Evolutionary conservation across 75 land plant genomes (phyloP).

Genomic region (Gnetum montanum): DNA sequence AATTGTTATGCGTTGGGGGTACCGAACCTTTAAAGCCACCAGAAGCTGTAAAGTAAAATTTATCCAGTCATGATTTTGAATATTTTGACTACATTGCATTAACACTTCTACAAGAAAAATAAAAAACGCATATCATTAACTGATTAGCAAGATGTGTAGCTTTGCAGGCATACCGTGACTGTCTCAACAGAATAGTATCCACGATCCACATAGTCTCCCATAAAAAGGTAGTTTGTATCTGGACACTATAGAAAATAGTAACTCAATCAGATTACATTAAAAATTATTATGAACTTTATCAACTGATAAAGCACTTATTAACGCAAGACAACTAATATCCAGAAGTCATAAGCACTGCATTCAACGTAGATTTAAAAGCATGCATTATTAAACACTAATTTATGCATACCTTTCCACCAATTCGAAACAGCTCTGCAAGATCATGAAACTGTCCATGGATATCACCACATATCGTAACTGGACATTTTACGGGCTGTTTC

Average conservation of each 20-base stretch:
- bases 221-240: conserved; percentile 92
- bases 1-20: conserved; percentile 82
- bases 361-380: background rate
- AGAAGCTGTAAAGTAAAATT: conserved; percentile 55
- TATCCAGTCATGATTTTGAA: too few relatives aligned
- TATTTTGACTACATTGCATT: too few relatives aligned
- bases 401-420: conserved; percentile 95
- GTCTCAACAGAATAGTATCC: conserved; percentile 99
- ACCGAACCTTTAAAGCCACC: conserved; percentile 87
- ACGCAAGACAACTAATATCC: too few relatives aligned
- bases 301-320: background rate
- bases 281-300: background rate
- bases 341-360: too few relatives aligned
- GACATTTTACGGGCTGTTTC: conserved; percentile 91
- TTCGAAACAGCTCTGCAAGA: conserved; percentile 89
- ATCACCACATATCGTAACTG: conserved; percentile 93
- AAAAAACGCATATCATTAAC: background rate
- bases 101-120: background rate
- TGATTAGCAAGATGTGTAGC: too few relatives aligned
- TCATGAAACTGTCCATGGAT: conserved; percentile 98
- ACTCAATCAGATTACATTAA: too few relatives aligned
- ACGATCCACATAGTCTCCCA: conserved; percentile 98
- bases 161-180: conserved; percentile 70
- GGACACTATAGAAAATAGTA: conserved; percentile 55
- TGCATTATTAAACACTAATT: too few relatives aligned